A percentile compares a stretch with the other conserved stretches of the same genome.
Conservation (phyloP, 2,329 filamentous ascomycete genomes). For the Ascochyta koolunga region DNA sequence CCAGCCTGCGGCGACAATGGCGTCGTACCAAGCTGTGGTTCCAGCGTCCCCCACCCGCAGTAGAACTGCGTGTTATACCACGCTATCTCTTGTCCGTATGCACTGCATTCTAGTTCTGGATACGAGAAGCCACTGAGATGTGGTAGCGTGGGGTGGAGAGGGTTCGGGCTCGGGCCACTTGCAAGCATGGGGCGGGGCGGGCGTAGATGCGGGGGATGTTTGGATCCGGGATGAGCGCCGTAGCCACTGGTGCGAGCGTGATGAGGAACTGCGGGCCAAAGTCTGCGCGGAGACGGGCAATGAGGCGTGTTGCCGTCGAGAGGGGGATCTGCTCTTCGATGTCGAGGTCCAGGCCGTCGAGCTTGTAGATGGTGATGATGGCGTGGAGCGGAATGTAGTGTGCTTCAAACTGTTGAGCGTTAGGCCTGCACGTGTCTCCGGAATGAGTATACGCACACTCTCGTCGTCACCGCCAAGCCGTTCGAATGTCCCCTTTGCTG, state of each 20-base stretch:
- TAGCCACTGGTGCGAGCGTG: constrained; percentile 81
- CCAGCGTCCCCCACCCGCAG: constrained; percentile 81
- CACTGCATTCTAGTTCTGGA: constrained; percentile 66
- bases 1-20: constrained; percentile 70
- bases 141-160: constrained; percentile 45
- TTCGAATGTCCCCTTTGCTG: constrained; percentile 74
- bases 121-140: constrained; percentile 87
- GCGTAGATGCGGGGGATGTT: constrained; percentile 39
- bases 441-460: constrained; percentile 25
- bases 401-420: constrained; percentile 64
- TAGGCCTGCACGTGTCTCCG: neutral
- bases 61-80: constrained; percentile 97
- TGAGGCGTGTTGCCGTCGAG: constrained; percentile 61
- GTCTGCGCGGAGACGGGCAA: constrained; percentile 60
- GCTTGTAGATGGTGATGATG: constrained; percentile 63
- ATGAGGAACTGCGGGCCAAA: constrained; percentile 76
- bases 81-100: constrained; percentile 59
- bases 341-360: constrained; percentile 50
- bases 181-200: constrained; percentile 39
- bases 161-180: constrained; percentile 40
- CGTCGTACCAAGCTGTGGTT: constrained; percentile 58
- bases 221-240: constrained; percentile 65
- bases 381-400: constrained; percentile 74
- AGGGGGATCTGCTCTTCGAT: constrained; percentile 75
- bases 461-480: constrained; percentile 49